Base-by-base conservation (phyloP, 805 yeast species). In the Schwanniomyces vanrijiae region DNA sequence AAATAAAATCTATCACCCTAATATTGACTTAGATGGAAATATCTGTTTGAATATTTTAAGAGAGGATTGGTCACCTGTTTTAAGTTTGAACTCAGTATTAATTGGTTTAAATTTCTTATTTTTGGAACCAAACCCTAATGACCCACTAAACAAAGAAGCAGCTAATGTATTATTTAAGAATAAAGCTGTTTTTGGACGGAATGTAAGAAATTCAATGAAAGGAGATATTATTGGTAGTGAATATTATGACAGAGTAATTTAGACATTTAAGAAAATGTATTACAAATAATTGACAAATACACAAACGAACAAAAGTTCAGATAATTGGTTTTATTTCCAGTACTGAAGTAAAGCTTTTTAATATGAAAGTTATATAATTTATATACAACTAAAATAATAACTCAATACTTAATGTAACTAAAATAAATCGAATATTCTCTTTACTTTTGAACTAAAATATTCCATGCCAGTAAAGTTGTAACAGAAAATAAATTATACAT, bases 41-140 rank as follows among this genome's bases (percentile, higher is more conserved):
- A 88, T 92, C 5, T 92, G 99, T 61, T 75, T 92, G 50, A 92
- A 92, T 61, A 91, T 92, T 29, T 73, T 92, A 49, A 74, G 98
- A 55, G 96, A 91, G 63, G 98, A 92, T 64, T 92, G 99, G 99
- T 83, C 90, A 24, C 98, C 99, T 0, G 96, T 90, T 0, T 73
- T 92, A 54, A 88, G 86, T 48, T 69, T 92, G 59, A 89, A 87
- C 61, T 77, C 91, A 4, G 83, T 92, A 7, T 75, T 91, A 46
- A 84, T 91, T 34, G 98, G 99, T 0, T 74, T 92, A 45, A 80
- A 90, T 58, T 90, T 86, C 61, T 75, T 92, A 50, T 90, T 92
- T 56, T 69, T 89, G 45, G 97, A 92, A 55, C 96, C 97, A 6
- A 92, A 90, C 62, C 86, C 96, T 1, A 84, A 83, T 51, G 98